Evolutionary conservation across 1,284 basidiomycete species (phyloP).

Genomic region (Chiua sp.): DNA sequence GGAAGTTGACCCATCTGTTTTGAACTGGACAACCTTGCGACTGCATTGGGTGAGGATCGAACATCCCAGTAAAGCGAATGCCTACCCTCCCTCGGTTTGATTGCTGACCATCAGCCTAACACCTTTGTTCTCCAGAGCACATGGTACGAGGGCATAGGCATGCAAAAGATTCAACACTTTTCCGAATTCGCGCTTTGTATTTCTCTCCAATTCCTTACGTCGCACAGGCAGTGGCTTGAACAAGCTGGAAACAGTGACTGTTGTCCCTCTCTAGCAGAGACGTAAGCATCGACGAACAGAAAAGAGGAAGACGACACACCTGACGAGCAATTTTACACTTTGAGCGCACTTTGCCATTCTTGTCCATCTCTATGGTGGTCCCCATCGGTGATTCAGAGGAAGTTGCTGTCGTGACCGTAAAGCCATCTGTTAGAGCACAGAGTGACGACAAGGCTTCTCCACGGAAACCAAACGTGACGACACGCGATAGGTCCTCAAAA

Average conservation of each 20-base stretch:
- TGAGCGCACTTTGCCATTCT: slow-evolving; percentile 61
- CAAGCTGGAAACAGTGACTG: slow-evolving; percentile 75
- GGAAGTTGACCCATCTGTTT: slow-evolving; percentile 69
- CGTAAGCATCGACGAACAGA: not conserved
- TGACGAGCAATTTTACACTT: slow-evolving; percentile 72
- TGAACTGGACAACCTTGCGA: slow-evolving; percentile 74
- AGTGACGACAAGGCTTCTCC: slow-evolving; percentile 96
- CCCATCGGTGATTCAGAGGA: slow-evolving; percentile 77
- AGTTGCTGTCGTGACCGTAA: slow-evolving; percentile 80
- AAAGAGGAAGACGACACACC: slow-evolving; percentile 48
- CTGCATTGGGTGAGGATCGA: slow-evolving; percentile 43
- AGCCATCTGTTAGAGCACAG: slow-evolving; percentile 81
- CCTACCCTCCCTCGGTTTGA: slow-evolving; percentile 75
- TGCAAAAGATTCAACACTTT: slow-evolving; percentile 85
- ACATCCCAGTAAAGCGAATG: slow-evolving; percentile 2
- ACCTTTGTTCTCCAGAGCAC: slow-evolving; percentile 57
- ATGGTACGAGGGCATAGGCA: slow-evolving; percentile 91
- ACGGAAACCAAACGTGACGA: slow-evolving; percentile 93
- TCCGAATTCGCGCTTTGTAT: slow-evolving; percentile 89
- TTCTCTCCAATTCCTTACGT: slow-evolving; percentile 90
- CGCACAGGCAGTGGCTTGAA: slow-evolving; percentile 90
- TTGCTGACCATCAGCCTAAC: slow-evolving; percentile 84
- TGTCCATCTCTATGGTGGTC: slow-evolving; percentile 74
- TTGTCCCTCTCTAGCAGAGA: slow-evolving; percentile 79
- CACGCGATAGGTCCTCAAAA: slow-evolving; percentile 36